Percentiles rank a stretch among this genome's conserved stretches.
phyloP scores from a whole-genome alignment of 371 early-diverging fungal species.

The Mucor racemosus region DNA sequence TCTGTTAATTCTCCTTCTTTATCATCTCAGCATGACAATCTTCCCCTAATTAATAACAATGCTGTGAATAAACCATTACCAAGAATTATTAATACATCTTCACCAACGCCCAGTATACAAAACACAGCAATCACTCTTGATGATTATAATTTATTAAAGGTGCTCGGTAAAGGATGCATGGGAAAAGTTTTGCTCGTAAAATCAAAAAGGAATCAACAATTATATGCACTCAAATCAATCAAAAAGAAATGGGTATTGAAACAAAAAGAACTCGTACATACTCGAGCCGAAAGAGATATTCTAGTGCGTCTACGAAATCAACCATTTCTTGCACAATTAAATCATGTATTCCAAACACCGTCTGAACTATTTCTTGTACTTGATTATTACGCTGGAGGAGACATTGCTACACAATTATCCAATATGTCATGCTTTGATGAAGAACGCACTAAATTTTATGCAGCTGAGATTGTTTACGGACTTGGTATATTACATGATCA shows the following conservation, averaged over 20 bases:
- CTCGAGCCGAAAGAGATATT: constrained; percentile 75
- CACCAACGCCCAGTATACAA: not conserved
- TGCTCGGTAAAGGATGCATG: constrained; percentile 65
- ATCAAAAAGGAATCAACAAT: constrained; percentile 49
- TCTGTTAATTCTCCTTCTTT: not conserved
- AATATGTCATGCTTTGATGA: constrained; percentile 70
- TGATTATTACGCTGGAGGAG: constrained; percentile 84
- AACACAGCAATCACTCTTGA: constrained; percentile 18
- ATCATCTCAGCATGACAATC: not conserved
- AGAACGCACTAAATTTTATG: constrained; percentile 79
- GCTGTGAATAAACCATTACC: constrained; percentile 5
- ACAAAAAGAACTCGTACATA: constrained; percentile 65
- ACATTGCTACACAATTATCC: constrained; percentile 84
- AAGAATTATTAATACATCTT: not conserved
- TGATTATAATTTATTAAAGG: constrained; percentile 58
- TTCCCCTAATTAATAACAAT: constrained; percentile 1
- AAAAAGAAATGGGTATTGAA: constrained; percentile 68
- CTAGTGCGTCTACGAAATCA: constrained; percentile 63
- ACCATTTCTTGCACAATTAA: constrained; percentile 76
- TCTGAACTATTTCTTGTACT: constrained; percentile 80
- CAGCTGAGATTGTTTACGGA: constrained; percentile 87
- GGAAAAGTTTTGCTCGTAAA: constrained; percentile 67
- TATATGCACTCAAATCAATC: constrained; percentile 76
- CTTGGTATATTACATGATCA: constrained; percentile 84
- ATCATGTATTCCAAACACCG: constrained; percentile 73